Evolutionary conservation across 2,329 filamentous ascomycete genomes (phyloP), one percentile per base, ranked within the genome.

Genomic region (Lasiodiplodia gonubiensis): DNA sequence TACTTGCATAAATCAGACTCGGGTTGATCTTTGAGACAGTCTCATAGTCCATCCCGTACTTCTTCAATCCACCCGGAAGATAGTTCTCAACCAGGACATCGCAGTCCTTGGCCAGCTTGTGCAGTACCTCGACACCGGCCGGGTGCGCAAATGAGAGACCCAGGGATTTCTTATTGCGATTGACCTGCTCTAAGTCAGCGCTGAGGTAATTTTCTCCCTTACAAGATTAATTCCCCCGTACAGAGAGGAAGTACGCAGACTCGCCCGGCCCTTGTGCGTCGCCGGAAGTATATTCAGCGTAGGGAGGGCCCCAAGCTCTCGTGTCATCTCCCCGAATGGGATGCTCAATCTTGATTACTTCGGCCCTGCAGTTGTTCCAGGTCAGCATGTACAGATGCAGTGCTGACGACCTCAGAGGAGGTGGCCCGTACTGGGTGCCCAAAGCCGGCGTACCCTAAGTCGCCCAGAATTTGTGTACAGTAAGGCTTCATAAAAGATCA

Each of bases 61-160:
- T 98, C 76, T 91, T 91, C 16, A 99, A 83, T 0, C 91, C 90
- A 0, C 92, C 93, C 0, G 95, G 95, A 0, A 99, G 88, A 77
- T 98, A 99, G 76, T 99, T 99, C 78, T 99, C 95, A 0, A 99
- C 95, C 1, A 99, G 84, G 6, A 99, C 90, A 77, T 99, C 95
- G 75, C 92, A 95, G 76, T 92, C 89, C 69, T 90, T 89, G 2
- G 88, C 93, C 0, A 99, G 86, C 72, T 90, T 89, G 80, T 97
- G 94, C 4, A 99, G 84, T 67, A 99, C 93, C 14, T 92, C 88
- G 27, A 97, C 90, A 8, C 95, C 95, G 1, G 90, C 86, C 33
- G 89, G 86, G 73, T 97, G 89, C 72, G 95, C 92, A 75, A 99
- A 99, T 0, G 94, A 97, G 1, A 99, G 84, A 0, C 89, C 95